phyloP scores from a whole-genome alignment of 495 filamentous ascomycete genomes.

The Penicillium egyptiacum region DNA sequence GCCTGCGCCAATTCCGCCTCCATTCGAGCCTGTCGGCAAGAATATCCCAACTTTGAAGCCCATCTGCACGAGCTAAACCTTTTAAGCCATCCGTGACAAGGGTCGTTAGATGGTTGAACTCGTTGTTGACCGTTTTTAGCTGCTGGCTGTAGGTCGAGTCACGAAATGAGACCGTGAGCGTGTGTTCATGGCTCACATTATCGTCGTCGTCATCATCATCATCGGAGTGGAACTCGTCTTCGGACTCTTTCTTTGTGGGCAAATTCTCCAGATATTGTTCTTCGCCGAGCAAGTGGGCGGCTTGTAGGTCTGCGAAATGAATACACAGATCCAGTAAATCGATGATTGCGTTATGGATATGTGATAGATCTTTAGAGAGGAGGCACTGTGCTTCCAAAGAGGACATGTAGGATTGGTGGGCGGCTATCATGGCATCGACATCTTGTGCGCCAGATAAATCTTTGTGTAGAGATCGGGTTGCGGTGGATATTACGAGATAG shows the following conservation, averaged over 20 bases:
- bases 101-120: conserved; percentile 39
- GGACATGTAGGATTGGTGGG: conserved; percentile 63
- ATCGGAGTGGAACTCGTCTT: conserved; percentile 22
- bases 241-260: background rate
- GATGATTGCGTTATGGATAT: conserved; percentile 65
- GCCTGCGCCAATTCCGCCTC: conserved; percentile 20
- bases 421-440: conserved; percentile 75
- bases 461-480: conserved; percentile 50
- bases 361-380: conserved; percentile 59
- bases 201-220: conserved; percentile 27
- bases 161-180: conserved; percentile 29
- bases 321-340: conserved; percentile 61
- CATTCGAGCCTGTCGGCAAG: conserved; percentile 48
- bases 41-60: conserved; percentile 50
- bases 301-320: conserved; percentile 49
- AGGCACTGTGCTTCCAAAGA: conserved; percentile 64
- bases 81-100: conserved; percentile 50
- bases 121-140: conserved; percentile 36
- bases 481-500: conserved; percentile 64
- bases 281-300: conserved; percentile 22
- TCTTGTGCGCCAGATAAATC: conserved; percentile 62
- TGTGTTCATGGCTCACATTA: conserved; percentile 25
- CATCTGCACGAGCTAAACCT: conserved; percentile 46
- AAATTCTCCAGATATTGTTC: conserved; percentile 4
- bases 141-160: conserved; percentile 32